Evolutionary conservation across 805 yeast species (phyloP).

Genomic region (Lachancea fermentati): DNA sequence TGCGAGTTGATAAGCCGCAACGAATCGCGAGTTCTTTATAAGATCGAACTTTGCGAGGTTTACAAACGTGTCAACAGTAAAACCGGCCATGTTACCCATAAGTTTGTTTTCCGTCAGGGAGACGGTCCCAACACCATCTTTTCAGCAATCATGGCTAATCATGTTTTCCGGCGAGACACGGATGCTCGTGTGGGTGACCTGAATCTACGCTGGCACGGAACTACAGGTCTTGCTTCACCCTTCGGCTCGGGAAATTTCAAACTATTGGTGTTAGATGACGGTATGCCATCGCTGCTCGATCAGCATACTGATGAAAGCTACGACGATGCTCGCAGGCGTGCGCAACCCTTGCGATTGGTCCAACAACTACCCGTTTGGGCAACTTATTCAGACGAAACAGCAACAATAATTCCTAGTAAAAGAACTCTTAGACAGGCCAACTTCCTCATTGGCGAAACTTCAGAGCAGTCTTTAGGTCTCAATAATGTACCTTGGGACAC

Average conservation of each 20-base stretch:
- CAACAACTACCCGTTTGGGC: constrained; percentile 29
- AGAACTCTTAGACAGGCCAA: constrained; percentile 24
- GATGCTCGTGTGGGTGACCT: constrained; percentile 30
- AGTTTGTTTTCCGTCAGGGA: constrained; percentile 28
- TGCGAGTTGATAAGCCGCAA: constrained; percentile 5
- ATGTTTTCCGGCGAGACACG: constrained; percentile 28
- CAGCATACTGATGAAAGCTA: constrained; percentile 14
- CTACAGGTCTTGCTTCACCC: constrained; percentile 33
- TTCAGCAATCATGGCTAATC: constrained; percentile 28
- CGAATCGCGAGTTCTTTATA: constrained; percentile 15
- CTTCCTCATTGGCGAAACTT: constrained; percentile 20
- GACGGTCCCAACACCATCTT: constrained; percentile 13
- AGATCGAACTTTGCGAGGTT: constrained; percentile 33
- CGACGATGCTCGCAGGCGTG: constrained; percentile 8
- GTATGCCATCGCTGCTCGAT: constrained; percentile 30
- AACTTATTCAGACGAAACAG: constrained; percentile 23
- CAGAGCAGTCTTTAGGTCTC: constrained; percentile 2
- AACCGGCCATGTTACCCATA: constrained; percentile 27
- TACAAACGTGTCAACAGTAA: constrained; percentile 20
- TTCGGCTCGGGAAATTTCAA: constrained; percentile 34
- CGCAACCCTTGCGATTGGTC: constrained; percentile 15
- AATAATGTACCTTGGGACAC: constrained; percentile 25
- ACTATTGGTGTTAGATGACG: constrained; percentile 31
- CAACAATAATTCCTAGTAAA: constrained; percentile 23
- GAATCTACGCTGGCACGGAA: constrained; percentile 38